These are phyloP conservation scores for Paramecium primaurelia DNA, from an alignment of 73 alveolate species.

Conservation along the genomic window DNA sequence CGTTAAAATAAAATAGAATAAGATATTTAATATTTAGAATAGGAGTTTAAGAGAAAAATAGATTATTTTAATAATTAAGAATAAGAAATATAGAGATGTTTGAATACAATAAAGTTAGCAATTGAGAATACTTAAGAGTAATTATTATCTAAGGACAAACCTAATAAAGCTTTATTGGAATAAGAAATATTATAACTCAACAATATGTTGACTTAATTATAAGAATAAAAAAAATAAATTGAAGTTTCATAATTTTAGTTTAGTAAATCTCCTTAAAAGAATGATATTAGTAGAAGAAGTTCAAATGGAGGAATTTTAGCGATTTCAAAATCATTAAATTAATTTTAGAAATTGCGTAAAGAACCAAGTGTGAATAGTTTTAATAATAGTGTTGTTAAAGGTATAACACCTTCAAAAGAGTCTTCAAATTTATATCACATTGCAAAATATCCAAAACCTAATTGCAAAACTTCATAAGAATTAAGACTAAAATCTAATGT, in stretches of 20 bases:
- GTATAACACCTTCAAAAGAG: constrained; percentile 26
- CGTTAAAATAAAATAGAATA: not conserved
- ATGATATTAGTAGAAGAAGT: not conserved
- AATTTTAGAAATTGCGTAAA: not conserved
- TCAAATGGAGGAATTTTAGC: constrained; percentile 6
- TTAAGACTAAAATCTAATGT: not conserved
- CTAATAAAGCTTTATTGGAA: constrained; percentile 28
- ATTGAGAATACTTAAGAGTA: not conserved
- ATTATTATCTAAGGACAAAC: not conserved
- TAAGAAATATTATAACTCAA: not conserved
- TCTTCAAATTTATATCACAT: not conserved
- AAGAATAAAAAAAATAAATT: not conserved
- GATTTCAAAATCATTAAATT: not conserved
- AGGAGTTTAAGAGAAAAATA: not conserved
- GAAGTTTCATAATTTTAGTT: not conserved
- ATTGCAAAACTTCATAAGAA: not conserved
- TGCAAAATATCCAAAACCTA: not conserved
- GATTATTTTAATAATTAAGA: not conserved
- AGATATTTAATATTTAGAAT: not conserved
- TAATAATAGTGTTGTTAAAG: not conserved
- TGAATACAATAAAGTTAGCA: not conserved
- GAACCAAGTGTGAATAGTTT: not conserved
- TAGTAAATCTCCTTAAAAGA: not conserved
- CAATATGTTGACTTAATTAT: not conserved
- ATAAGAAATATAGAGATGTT: not conserved